Evolutionary conservation across 139 green algal genomes (phyloP).

Genomic region (Edaphochlamys debaryana): DNA sequence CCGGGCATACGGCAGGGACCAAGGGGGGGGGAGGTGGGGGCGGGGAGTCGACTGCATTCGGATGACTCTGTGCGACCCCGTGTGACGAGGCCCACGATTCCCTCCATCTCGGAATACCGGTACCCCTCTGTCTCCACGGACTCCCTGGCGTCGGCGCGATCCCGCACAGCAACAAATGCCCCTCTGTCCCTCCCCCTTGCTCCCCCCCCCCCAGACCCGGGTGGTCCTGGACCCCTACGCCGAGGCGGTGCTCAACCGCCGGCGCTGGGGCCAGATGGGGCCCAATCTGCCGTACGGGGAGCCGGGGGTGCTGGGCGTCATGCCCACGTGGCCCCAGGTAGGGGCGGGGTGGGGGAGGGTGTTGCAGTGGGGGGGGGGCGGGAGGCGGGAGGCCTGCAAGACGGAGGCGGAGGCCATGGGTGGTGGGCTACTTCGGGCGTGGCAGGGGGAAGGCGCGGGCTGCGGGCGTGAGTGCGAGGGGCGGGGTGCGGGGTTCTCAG

Average conservation of each 20-base stretch:
- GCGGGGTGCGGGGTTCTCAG: neutral
- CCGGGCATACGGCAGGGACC: no score
- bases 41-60: no score
- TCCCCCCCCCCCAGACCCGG: neutral
- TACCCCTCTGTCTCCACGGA: no score
- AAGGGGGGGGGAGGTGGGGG: no score
- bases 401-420: no score
- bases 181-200: neutral
- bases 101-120: no score
- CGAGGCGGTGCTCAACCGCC: constrained; percentile 73
- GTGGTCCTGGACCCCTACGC: constrained; percentile 96
- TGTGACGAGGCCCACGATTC: no score
- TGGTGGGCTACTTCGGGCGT: no score
- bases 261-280: constrained; percentile 81
- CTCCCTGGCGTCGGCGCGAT: no score
- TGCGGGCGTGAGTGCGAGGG: neutral
- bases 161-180: no score
- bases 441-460: no score
- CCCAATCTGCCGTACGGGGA: constrained; percentile 68
- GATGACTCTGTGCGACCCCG: no score
- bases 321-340: constrained; percentile 88
- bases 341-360: neutral
- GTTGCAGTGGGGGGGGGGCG: neutral
- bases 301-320: constrained; percentile 63
- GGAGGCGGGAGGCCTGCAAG: neutral